A percentile compares a stretch with the other conserved stretches of the same genome.
These are phyloP conservation scores for Trichoderma reesei DNA, from an alignment of 495 filamentous ascomycete genomes.

Conservation along the genomic window DNA sequence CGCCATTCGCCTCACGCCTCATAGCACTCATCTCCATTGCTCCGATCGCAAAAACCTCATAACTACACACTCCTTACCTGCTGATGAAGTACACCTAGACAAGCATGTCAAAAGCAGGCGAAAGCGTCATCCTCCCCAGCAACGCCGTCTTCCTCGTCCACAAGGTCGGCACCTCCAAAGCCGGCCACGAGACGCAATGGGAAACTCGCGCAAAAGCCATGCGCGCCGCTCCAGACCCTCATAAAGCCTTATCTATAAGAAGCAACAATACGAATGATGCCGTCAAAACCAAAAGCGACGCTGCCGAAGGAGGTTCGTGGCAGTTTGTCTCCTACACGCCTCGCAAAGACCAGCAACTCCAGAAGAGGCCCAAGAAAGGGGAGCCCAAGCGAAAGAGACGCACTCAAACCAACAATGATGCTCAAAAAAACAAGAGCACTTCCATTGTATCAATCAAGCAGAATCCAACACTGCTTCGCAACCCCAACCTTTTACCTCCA, in stretches of 20 bases:
- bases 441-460: neutral
- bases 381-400: neutral
- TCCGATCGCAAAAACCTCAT: neutral
- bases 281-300: neutral
- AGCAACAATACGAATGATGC: neutral
- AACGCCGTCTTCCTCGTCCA: conserved; percentile 3
- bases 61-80: neutral
- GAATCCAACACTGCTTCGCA: neutral
- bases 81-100: neutral
- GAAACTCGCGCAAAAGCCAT: neutral
- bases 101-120: neutral
- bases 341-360: neutral
- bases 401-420: neutral
- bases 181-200: neutral
- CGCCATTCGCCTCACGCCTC: neutral
- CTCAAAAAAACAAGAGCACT: neutral
- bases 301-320: neutral
- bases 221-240: neutral
- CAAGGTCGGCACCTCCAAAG: neutral
- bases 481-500: neutral
- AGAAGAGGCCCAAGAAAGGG: neutral
- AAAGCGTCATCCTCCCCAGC: conserved; percentile 3
- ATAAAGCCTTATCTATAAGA: neutral
- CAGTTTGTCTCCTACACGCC: conserved; percentile 2
- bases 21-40: neutral